Evolutionary conservation across 306 rosid species (phyloP).

Genomic region (Bauhinia variegata): DNA sequence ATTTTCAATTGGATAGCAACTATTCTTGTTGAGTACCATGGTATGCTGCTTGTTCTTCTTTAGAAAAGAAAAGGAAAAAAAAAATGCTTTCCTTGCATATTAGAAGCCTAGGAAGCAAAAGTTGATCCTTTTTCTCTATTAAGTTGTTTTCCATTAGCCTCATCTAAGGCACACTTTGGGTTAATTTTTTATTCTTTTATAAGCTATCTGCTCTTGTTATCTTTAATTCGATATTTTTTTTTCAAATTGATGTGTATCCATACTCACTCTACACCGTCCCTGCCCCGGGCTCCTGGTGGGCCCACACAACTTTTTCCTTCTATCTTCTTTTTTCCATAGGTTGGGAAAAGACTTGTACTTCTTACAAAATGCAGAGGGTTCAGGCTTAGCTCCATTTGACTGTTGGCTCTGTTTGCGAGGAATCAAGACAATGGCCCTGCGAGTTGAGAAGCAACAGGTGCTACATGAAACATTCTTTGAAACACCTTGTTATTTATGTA

Average conservation of each 20-base stretch:
- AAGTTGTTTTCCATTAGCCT: conserved; percentile 7
- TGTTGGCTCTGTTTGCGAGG: conserved; percentile 90
- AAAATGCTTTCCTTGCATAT: background rate
- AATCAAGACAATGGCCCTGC: conserved; percentile 87
- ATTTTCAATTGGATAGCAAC: no score
- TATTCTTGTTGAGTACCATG: no score
- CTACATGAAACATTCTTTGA: background rate
- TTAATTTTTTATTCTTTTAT: conserved; percentile 3
- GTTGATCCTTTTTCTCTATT: conserved; percentile 26
- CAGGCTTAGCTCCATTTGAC: conserved; percentile 92
- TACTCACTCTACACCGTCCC: conserved; percentile 24
- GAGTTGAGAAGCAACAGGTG: conserved; percentile 96
- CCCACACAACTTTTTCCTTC: no score
- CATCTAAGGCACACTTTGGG: conserved; percentile 22
- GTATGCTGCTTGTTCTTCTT: no score
- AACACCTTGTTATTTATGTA: no score
- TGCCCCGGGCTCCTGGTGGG: conserved; percentile 18
- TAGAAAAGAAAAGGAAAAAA: no score
- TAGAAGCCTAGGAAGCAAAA: conserved; percentile 14
- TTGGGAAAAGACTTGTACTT: conserved; percentile 83
- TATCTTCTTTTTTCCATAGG: conserved; percentile 39
- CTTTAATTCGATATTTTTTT: background rate
- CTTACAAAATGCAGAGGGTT: conserved; percentile 89
- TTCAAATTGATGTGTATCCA: background rate
- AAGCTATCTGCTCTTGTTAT: conserved; percentile 5